A percentile compares a stretch with the other conserved stretches of the same genome.
Conservation (phyloP, 176 grass and related monocot genomes). For the Thalia dealbata region DNA sequence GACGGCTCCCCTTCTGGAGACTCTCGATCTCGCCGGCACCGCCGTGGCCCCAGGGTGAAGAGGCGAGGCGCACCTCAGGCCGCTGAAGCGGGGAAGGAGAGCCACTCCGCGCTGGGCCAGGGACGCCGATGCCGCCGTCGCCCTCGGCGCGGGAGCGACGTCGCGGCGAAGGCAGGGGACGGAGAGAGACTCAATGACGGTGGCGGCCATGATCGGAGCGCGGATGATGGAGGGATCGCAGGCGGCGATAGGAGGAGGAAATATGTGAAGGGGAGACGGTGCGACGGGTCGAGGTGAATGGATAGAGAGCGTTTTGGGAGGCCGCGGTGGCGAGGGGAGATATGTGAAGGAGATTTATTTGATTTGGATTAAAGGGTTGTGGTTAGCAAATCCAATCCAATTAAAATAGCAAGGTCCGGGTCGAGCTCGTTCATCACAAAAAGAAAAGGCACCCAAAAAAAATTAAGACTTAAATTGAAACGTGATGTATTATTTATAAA, state of each 20-base stretch:
- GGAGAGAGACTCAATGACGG: conserved; percentile 4
- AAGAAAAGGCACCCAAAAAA: too few species aligned
- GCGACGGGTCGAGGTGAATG: not conserved
- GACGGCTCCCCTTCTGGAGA: not conserved
- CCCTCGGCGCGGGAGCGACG: not conserved
- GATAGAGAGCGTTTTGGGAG: not conserved
- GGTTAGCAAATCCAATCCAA: too few species aligned
- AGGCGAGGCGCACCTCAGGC: conserved; percentile 2
- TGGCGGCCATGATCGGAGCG: not conserved
- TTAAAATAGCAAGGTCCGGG: too few species aligned
- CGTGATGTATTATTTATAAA: too few species aligned
- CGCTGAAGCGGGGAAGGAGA: not conserved
- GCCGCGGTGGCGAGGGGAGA: not conserved
- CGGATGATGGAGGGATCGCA: not conserved
- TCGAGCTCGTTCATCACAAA: too few species aligned
- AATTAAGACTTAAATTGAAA: too few species aligned
- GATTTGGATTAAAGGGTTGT: too few species aligned
- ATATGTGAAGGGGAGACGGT: not conserved
- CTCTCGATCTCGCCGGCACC: not conserved
- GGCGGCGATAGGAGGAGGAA: not conserved
- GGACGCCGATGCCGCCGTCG: too few species aligned
- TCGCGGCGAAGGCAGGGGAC: not conserved
- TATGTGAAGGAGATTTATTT: too few species aligned
- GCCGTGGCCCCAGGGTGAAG: not conserved
- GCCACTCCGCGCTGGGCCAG: too few species aligned